phyloP scores from a whole-genome alignment of 1,284 basidiomycete species.

The Coriolopsis trogii region DNA sequence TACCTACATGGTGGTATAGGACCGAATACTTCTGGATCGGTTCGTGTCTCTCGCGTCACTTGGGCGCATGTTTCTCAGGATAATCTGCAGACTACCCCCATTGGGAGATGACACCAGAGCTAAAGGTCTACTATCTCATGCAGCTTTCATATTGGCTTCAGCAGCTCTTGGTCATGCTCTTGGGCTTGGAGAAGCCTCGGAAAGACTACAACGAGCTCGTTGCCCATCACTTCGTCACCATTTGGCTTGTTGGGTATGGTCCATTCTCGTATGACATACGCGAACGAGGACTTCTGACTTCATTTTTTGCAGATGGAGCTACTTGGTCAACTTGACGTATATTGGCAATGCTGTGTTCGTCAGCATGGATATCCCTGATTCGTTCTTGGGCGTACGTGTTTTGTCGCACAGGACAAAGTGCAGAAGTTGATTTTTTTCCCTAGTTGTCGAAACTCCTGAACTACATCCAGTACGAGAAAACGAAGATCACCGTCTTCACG shows the following conservation, averaged over 20 bases:
- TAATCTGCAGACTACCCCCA: constrained; percentile 74
- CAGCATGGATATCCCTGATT: constrained; percentile 97
- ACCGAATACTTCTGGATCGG: constrained; percentile 86
- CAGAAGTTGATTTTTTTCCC: background rate
- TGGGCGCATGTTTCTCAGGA: too few species aligned
- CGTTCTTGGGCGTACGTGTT: constrained; percentile 76
- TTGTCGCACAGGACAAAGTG: constrained; percentile 12
- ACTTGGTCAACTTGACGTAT: constrained; percentile 78
- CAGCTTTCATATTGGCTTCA: constrained; percentile 94
- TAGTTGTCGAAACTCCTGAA: constrained; percentile 71
- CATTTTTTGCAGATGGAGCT: constrained; percentile 74
- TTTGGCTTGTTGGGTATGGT: constrained; percentile 87
- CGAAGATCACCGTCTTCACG: constrained; percentile 70
- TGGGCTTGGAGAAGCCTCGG: constrained; percentile 90
- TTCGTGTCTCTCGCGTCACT: constrained; percentile 32
- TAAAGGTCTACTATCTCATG: constrained; percentile 94
- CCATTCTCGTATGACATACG: constrained; percentile 26
- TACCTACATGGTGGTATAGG: constrained; percentile 91
- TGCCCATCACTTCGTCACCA: constrained; percentile 88
- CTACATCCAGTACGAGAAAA: constrained; percentile 73
- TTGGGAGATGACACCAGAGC: constrained; percentile 82
- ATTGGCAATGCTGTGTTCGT: constrained; percentile 94
- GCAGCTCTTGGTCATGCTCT: constrained; percentile 86
- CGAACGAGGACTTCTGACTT: background rate
- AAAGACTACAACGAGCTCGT: constrained; percentile 92